Percentiles rank a stretch among this genome's conserved stretches.
Evolutionary conservation across 768 basidiomycete species (phyloP).

Genomic region (Crepidotus variabilis): DNA sequence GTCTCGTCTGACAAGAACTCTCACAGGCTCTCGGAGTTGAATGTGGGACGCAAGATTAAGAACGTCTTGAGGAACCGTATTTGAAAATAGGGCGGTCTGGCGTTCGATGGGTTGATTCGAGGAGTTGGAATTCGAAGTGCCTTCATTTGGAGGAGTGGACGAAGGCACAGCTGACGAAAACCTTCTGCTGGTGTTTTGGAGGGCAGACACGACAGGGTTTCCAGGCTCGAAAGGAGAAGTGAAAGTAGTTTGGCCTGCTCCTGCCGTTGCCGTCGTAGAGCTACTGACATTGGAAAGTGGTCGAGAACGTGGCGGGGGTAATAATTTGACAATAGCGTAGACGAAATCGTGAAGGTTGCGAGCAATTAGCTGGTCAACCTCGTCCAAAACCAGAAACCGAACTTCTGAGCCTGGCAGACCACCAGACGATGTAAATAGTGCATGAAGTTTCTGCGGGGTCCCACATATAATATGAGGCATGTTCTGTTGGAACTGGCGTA

Average conservation of each 20-base stretch:
- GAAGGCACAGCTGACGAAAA: slow-evolving; percentile 57
- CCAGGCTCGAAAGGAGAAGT: slow-evolving; percentile 42
- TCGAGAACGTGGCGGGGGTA: slow-evolving; percentile 84
- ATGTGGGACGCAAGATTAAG: slow-evolving; percentile 92
- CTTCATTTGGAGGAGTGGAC: slow-evolving; percentile 34
- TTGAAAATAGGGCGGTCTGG: slow-evolving; percentile 93
- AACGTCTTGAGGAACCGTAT: slow-evolving; percentile 97
- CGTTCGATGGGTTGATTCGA: slow-evolving; percentile 54
- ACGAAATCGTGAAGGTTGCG: slow-evolving; percentile 96
- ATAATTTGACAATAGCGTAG: slow-evolving; percentile 85
- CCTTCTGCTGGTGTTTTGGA: slow-evolving; percentile 46
- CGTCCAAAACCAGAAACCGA: slow-evolving; percentile 91
- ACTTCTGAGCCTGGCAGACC: slow-evolving; percentile 82
- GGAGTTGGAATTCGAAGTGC: slow-evolving; percentile 18
- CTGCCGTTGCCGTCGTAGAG: slow-evolving; percentile 10
- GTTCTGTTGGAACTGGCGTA: slow-evolving; percentile 82
- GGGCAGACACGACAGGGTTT: slow-evolving; percentile 30
- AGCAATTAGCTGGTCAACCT: slow-evolving; percentile 97
- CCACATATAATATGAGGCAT: slow-evolving; percentile 96
- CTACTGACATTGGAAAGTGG: slow-evolving; percentile 41
- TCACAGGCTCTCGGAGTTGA: slow-evolving; percentile 91
- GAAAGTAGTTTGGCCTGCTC: slow-evolving; percentile 34
- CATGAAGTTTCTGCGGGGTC: slow-evolving; percentile 94
- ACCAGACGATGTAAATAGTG: slow-evolving; percentile 79
- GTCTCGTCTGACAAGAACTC: slow-evolving; percentile 93